A percentile compares a stretch with the other conserved stretches of the same genome.
Evolutionary conservation across 768 basidiomycete species (phyloP).

Genomic region (Trametes cinnabarina): DNA sequence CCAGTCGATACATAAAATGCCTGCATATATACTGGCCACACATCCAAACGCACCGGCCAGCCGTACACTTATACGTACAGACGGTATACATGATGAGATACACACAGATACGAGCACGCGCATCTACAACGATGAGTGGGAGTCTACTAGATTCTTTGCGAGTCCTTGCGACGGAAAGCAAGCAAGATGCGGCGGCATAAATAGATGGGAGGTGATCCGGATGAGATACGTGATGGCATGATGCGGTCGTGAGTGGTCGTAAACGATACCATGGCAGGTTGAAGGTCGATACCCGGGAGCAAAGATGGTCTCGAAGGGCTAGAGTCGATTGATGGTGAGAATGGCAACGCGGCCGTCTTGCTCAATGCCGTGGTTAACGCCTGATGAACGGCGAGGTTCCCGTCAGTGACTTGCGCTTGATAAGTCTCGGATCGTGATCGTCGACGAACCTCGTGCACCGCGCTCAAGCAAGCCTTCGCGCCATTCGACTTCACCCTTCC

Average conservation of each 20-base stretch:
- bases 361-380: conserved; percentile 76
- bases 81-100: too few relatives aligned
- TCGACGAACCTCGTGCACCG: conserved; percentile 61
- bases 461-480: conserved; percentile 63
- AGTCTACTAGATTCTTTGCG: not conserved
- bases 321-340: conserved; percentile 59
- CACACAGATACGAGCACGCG: not conserved
- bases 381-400: conserved; percentile 38
- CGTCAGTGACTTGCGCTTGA: not conserved
- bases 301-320: not conserved
- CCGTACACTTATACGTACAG: too few relatives aligned
- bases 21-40: too few relatives aligned
- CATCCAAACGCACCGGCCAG: too few relatives aligned
- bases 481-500: conserved; percentile 80
- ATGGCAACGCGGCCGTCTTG: conserved; percentile 84
- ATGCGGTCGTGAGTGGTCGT: not conserved
- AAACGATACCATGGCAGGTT: not conserved
- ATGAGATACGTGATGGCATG: not conserved
- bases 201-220: not conserved
- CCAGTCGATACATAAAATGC: too few relatives aligned
- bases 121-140: not conserved
- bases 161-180: not conserved
- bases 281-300: not conserved
- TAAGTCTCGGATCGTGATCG: not conserved
- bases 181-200: not conserved